These are phyloP conservation scores for Trifolium fragiferum DNA, from an alignment of 306 rosid species.

Conservation along the genomic window DNA sequence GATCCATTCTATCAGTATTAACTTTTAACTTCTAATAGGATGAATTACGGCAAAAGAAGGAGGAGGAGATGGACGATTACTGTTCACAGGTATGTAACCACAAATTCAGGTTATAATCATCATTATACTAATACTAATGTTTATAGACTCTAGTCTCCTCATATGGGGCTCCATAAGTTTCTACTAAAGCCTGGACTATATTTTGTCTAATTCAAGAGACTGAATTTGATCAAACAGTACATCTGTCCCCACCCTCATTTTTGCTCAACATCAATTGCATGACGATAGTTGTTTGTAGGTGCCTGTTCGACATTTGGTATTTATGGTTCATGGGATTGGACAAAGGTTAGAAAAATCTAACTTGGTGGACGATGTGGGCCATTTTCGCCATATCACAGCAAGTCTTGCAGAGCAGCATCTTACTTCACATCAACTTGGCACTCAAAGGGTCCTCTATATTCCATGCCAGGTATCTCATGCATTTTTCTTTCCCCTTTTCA, in stretches of 20 bases:
- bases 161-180: constrained; percentile 7
- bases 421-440: constrained; percentile 74
- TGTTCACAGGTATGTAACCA: constrained; percentile 76
- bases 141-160: constrained; percentile 10
- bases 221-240: constrained; percentile 31
- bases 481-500: neutral
- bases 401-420: constrained; percentile 90
- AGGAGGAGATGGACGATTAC: constrained; percentile 96
- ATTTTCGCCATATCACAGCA: constrained; percentile 78
- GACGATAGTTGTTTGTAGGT: constrained; percentile 59
- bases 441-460: constrained; percentile 91
- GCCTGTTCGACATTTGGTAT: constrained; percentile 96
- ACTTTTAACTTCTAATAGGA: constrained; percentile 55
- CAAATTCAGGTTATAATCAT: constrained; percentile 32
- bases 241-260: constrained; percentile 10
- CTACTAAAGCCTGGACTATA: constrained; percentile 30
- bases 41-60: constrained; percentile 89
- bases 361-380: constrained; percentile 90
- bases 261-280: constrained; percentile 34
- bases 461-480: constrained; percentile 83
- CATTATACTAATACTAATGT: constrained; percentile 20
- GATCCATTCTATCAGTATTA: constrained; percentile 37
- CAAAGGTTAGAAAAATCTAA: constrained; percentile 98
- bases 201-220: constrained; percentile 15
- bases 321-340: constrained; percentile 99